Conservation (phyloP, 2,329 filamentous ascomycete species). For the Trichophyton rubrum region DNA sequence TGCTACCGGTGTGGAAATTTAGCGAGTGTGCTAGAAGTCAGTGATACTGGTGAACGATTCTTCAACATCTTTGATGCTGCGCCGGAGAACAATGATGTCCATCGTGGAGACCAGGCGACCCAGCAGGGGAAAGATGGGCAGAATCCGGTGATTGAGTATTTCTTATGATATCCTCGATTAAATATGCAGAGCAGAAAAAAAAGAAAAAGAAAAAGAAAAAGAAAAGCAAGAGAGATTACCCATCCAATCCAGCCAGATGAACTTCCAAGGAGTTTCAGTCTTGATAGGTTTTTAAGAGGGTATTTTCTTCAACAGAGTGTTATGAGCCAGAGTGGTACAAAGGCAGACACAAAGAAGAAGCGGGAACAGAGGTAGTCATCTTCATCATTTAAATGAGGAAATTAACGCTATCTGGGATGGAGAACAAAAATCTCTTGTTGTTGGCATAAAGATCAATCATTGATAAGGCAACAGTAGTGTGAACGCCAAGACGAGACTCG, state of each 20-base stretch:
- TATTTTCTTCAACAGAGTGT: not conserved
- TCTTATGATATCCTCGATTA: conserved; percentile 41
- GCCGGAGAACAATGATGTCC: conserved; percentile 75
- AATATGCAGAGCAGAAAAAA: conserved; percentile 3
- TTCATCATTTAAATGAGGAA: not conserved
- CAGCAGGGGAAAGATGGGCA: conserved; percentile 58
- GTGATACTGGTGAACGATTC: conserved; percentile 79
- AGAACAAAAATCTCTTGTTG: not conserved
- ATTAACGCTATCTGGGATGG: not conserved
- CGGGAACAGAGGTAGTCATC: conserved; percentile 4
- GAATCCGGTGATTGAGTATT: conserved; percentile 56
- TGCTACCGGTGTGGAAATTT: conserved; percentile 94
- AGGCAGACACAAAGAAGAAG: not conserved
- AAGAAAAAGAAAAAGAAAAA: not conserved
- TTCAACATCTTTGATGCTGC: conserved; percentile 98
- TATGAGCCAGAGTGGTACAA: not conserved
- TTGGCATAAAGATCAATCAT: not conserved
- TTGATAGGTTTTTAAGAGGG: not conserved
- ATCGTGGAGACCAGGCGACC: conserved; percentile 67
- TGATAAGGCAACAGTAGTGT: conserved; percentile 1
- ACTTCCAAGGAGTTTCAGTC: conserved; percentile 13
- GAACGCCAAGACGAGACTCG: not conserved
- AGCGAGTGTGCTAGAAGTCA: conserved; percentile 92
- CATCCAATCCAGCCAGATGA: conserved; percentile 1
- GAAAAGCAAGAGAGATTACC: not conserved